Evolutionary conservation across 2,329 filamentous ascomycete genomes (phyloP).

Genomic region (Cercospora sojina): DNA sequence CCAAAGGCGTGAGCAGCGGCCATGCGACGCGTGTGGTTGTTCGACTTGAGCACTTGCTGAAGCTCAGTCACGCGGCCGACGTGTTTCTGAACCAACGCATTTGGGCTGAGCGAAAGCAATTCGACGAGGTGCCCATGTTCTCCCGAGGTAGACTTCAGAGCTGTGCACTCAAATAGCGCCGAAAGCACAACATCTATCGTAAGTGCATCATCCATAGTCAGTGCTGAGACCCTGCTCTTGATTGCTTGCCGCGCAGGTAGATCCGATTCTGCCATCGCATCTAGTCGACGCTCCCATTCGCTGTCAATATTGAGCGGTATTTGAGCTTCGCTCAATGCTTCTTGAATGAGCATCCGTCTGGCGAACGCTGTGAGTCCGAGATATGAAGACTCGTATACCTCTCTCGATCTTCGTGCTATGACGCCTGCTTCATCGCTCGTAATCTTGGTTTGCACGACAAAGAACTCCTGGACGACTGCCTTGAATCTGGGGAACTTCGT

Average conservation of each 20-base stretch:
- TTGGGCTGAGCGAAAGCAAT: conserved; percentile 56
- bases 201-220: conserved; percentile 43
- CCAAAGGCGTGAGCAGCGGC: conserved; percentile 71
- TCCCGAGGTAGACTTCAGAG: conserved; percentile 38
- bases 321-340: conserved; percentile 51
- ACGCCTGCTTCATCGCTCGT: conserved; percentile 31
- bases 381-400: conserved; percentile 29
- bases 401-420: conserved; percentile 24
- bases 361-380: conserved; percentile 33
- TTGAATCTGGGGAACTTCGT: conserved; percentile 47
- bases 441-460: conserved; percentile 36
- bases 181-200: conserved; percentile 25
- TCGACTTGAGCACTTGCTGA: conserved; percentile 64
- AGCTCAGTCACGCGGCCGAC: conserved; percentile 54
- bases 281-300: conserved; percentile 81
- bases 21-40: conserved; percentile 66
- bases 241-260: conserved; percentile 62
- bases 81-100: conserved; percentile 53
- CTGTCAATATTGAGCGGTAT: conserved; percentile 56
- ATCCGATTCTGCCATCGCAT: conserved; percentile 69
- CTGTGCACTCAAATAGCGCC: conserved; percentile 29
- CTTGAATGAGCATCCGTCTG: conserved; percentile 59
- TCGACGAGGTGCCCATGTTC: conserved; percentile 46
- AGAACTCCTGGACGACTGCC: conserved; percentile 48
- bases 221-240: conserved; percentile 50